A percentile compares a stretch with the other conserved stretches of the same genome.
phyloP scores from a whole-genome alignment of 2,329 filamentous ascomycete species.

The Exophiala bonariae region DNA sequence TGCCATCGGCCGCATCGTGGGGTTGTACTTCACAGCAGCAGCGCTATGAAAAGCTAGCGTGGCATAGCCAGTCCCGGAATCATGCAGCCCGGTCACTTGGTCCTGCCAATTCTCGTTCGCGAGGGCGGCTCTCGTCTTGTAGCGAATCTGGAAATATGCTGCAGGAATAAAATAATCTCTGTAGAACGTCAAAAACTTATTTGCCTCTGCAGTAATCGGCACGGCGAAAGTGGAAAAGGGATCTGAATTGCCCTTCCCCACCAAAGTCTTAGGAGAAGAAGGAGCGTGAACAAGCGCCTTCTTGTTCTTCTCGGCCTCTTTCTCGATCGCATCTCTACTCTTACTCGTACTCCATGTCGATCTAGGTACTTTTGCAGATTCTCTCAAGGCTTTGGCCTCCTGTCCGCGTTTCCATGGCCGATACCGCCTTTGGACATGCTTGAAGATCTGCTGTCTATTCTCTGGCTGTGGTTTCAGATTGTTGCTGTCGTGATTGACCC shows the following conservation, averaged over 20 bases:
- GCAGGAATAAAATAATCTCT: constrained; percentile 7
- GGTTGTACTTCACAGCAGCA: not conserved
- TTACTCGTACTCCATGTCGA: not conserved
- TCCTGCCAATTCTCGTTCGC: constrained; percentile 5
- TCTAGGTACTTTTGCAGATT: constrained; percentile 1
- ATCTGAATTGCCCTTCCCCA: constrained; percentile 14
- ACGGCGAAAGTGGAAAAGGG: constrained; percentile 10
- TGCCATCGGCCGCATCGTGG: not conserved
- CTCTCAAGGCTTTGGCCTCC: constrained; percentile 7
- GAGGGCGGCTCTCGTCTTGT: constrained; percentile 1
- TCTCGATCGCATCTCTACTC: too few relatives aligned
- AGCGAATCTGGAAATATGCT: constrained; percentile 2
- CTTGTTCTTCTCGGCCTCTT: not conserved
- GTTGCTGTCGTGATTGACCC: constrained; percentile 11
- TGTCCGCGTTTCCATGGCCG: constrained; percentile 14
- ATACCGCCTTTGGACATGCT: constrained; percentile 12
- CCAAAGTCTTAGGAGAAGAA: not conserved
- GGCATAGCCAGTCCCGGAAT: not conserved
- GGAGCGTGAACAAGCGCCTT: too few relatives aligned
- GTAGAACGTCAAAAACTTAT: constrained; percentile 13
- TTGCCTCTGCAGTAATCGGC: constrained; percentile 8
- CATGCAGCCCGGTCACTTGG: not conserved
- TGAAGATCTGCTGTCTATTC: constrained; percentile 10
- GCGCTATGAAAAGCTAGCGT: not conserved
- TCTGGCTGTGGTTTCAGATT: constrained; percentile 11